Percentiles rank a stretch among this genome's conserved stretches.
These are phyloP conservation scores for Epithemia pelagica DNA, from an alignment of 108 stramenopile genomes.

Conservation along the genomic window DNA sequence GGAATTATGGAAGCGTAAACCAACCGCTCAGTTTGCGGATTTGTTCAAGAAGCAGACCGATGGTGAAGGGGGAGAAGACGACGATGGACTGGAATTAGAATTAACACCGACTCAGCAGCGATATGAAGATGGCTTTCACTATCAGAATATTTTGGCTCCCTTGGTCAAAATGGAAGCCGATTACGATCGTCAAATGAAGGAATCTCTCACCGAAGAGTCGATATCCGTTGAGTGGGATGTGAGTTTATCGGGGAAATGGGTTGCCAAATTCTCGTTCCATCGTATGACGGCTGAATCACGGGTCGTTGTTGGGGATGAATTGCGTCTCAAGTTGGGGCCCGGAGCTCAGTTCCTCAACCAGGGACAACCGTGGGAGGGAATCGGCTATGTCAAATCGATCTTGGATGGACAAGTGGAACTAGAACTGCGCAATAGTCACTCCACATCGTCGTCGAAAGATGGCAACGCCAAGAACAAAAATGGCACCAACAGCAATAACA, in stretches of 20 bases:
- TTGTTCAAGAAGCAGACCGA: constrained; percentile 38
- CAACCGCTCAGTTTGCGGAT: constrained; percentile 88
- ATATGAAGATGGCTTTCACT: constrained; percentile 98
- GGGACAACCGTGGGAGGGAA: constrained; percentile 85
- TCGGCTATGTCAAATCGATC: constrained; percentile 87
- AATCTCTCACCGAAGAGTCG: constrained; percentile 81
- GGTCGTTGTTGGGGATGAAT: constrained; percentile 92
- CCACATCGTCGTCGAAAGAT: not conserved
- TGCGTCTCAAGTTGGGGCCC: constrained; percentile 77
- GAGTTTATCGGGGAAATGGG: constrained; percentile 76
- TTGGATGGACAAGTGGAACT: constrained; percentile 89
- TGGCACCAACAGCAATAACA: not conserved
- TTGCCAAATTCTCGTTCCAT: constrained; percentile 81
- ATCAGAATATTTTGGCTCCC: constrained; percentile 95
- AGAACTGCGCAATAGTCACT: constrained; percentile 48
- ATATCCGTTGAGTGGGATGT: constrained; percentile 90
- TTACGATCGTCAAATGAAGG: constrained; percentile 94
- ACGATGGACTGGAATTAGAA: constrained; percentile 81
- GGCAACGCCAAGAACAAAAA: not conserved
- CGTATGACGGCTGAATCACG: constrained; percentile 65
- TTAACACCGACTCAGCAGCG: constrained; percentile 71
- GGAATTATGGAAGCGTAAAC: constrained; percentile 93
- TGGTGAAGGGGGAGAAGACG: constrained; percentile 27
- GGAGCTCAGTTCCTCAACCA: constrained; percentile 65
- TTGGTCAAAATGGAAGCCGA: constrained; percentile 97